These are phyloP conservation scores for Arachis monticola DNA, from an alignment of 331 rosid species.

Conservation along the genomic window DNA sequence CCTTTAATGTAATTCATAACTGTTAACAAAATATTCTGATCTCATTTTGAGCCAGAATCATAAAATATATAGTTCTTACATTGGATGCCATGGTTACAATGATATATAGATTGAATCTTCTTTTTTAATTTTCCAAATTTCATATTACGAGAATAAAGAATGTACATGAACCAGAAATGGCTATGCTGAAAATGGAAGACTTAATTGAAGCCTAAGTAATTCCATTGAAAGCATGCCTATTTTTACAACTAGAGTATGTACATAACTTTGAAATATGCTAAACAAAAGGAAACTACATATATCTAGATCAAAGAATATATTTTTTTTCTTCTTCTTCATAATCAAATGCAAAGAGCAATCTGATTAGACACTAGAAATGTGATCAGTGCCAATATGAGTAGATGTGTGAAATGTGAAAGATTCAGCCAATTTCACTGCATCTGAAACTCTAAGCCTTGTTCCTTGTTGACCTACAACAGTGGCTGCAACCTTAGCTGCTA, in stretches of 20 bases:
- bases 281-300: conserved; percentile 29
- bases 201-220: conserved; percentile 19
- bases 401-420: conserved; percentile 56
- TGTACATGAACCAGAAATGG: neutral
- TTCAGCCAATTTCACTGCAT: conserved; percentile 78
- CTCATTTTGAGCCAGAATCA: neutral
- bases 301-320: conserved; percentile 36
- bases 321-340: neutral
- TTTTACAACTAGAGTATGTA: conserved; percentile 41
- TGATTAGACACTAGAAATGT: conserved; percentile 64
- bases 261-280: conserved; percentile 33
- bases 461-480: conserved; percentile 96
- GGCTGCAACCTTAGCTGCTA: conserved; percentile 87
- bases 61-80: neutral
- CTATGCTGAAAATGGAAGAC: conserved; percentile 8
- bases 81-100: no score
- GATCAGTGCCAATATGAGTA: conserved; percentile 66
- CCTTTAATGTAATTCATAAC: neutral
- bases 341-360: conserved; percentile 22
- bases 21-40: neutral
- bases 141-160: neutral
- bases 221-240: conserved; percentile 28
- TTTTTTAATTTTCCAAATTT: neutral
- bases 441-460: conserved; percentile 79
- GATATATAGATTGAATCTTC: neutral